Conservation (phyloP, 2,329 filamentous ascomycete genomes). For the Didymella segeticola region DNA sequence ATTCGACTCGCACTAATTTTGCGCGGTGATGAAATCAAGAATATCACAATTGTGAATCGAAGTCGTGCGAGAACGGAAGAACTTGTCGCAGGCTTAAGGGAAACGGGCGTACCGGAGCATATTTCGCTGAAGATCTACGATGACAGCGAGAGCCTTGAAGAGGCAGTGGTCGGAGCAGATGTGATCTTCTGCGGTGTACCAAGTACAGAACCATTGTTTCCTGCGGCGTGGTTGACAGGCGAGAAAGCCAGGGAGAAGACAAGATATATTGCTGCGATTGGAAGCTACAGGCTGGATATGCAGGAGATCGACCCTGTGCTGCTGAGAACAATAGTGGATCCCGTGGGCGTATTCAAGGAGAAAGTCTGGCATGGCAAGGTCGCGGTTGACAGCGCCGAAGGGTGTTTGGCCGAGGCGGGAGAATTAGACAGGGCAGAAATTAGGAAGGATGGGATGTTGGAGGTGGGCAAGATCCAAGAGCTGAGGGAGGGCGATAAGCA, state of each 20-base stretch:
- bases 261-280: constrained; percentile 38
- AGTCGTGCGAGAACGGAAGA: constrained; percentile 16
- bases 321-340: constrained; percentile 35
- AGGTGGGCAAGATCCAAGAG: constrained; percentile 13
- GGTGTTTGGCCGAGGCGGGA: constrained; percentile 55
- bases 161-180: constrained; percentile 45
- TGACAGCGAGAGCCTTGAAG: constrained; percentile 25
- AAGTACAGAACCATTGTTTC: constrained; percentile 54
- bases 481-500: constrained; percentile 26
- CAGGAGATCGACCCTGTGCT: constrained; percentile 56
- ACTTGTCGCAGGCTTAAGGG: constrained; percentile 7
- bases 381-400: constrained; percentile 44
- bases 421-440: constrained; percentile 54
- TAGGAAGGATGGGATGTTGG: constrained; percentile 17
- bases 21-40: constrained; percentile 41
- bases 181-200: constrained; percentile 61
- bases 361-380: constrained; percentile 16
- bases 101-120: background rate
- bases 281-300: constrained; percentile 51
- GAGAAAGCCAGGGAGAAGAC: constrained; percentile 13
- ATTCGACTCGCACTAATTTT: constrained; percentile 53
- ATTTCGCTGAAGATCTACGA: background rate
- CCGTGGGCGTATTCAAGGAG: background rate
- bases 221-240: constrained; percentile 40
- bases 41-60: constrained; percentile 37